Conservation (phyloP, 1,284 basidiomycete species). For the Boletus semigastroideus region DNA sequence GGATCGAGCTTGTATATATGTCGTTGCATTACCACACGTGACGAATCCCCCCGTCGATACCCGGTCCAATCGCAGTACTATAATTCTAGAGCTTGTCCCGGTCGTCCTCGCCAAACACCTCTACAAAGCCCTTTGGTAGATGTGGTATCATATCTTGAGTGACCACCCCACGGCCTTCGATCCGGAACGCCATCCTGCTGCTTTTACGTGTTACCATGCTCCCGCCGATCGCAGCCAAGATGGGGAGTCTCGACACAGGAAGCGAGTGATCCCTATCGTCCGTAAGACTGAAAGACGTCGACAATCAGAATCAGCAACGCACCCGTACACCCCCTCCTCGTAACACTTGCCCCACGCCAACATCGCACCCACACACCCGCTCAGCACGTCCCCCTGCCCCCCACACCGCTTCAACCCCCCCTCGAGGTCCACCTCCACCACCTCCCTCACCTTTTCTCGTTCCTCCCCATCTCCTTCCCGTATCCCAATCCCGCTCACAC, state of each 20-base stretch:
- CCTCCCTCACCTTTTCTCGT: constrained; percentile 50
- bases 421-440: constrained; percentile 63
- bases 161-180: constrained; percentile 80
- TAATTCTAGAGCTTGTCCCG: constrained; percentile 35
- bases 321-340: constrained; percentile 79
- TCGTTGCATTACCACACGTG: constrained; percentile 20
- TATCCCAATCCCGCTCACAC: constrained; percentile 41
- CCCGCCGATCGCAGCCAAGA: constrained; percentile 87
- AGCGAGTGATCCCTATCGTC: constrained; percentile 46
- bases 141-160: constrained; percentile 88
- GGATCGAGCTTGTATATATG: constrained; percentile 14
- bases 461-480: constrained; percentile 38
- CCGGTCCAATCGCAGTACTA: neutral
- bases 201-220: constrained; percentile 86
- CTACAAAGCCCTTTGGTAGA: constrained; percentile 71
- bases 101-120: constrained; percentile 63
- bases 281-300: neutral
- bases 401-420: constrained; percentile 93
- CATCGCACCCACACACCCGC: constrained; percentile 84
- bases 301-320: constrained; percentile 19
- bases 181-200: constrained; percentile 73
- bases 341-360: constrained; percentile 95
- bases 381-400: constrained; percentile 93
- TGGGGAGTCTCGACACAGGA: constrained; percentile 64
- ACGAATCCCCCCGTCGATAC: constrained; percentile 15